A percentile compares a stretch with the other conserved stretches of the same genome.
Conservation (phyloP, 257 asterid genomes). For the Gentiana dahurica region DNA sequence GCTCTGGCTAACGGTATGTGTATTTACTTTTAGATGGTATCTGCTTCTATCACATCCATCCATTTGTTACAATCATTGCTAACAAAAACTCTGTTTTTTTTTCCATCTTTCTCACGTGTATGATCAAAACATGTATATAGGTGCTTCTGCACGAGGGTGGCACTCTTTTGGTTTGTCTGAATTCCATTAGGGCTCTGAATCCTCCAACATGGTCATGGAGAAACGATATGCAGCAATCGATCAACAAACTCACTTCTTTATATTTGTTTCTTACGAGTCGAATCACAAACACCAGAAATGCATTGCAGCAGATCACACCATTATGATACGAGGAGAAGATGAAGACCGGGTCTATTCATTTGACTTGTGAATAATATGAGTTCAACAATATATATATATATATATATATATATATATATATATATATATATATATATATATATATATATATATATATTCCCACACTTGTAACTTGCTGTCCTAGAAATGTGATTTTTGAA, state of each 20-base stretch:
- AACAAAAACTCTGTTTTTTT: too few relatives aligned
- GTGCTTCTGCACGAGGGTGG: constrained; percentile 98
- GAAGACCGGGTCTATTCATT: neutral
- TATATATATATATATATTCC: too few relatives aligned
- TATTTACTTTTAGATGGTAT: neutral
- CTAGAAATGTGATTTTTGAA: too few relatives aligned
- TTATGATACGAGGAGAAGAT: neutral
- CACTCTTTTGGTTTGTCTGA: constrained; percentile 82
- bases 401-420: too few relatives aligned
- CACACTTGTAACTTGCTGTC: too few relatives aligned
- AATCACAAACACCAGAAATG: constrained; percentile 14
- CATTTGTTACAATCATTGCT: neutral
- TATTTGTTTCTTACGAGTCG: constrained; percentile 11
- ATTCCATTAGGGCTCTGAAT: constrained; percentile 84
- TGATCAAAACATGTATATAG: constrained; percentile 23
- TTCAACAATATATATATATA: neutral
- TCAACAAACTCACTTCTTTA: constrained; percentile 24
- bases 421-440: too few relatives aligned
- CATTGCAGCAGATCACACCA: constrained; percentile 3
- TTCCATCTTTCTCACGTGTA: too few relatives aligned
- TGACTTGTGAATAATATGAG: constrained; percentile 4
- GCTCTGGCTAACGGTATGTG: constrained; percentile 81
- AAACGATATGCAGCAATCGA: constrained; percentile 34
- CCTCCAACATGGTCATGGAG: constrained; percentile 78
- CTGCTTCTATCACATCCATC: neutral